Percentiles rank a stretch among this genome's conserved stretches.
Conservation (phyloP, 1,139 yeast genomes). For the Taphrina communis region DNA sequence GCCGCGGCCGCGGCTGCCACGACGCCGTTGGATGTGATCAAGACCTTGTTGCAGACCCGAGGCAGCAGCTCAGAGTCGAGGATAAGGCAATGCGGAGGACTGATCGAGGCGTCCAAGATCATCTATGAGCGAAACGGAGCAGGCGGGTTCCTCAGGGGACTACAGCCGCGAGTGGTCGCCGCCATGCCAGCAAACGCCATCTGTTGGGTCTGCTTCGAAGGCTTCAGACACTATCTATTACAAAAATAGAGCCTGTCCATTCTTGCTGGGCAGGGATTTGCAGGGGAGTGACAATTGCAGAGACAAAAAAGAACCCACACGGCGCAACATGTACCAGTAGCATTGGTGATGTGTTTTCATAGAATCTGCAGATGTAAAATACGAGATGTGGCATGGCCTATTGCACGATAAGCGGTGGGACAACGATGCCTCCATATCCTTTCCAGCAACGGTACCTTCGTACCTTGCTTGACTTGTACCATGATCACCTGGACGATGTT, state of each 20-base stretch:
- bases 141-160: slow-evolving; percentile 77
- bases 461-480: too few species aligned
- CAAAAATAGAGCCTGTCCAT: slow-evolving; percentile 2
- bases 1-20: slow-evolving; percentile 96
- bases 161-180: slow-evolving; percentile 88
- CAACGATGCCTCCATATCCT: too few species aligned
- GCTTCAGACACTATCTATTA: slow-evolving; percentile 36
- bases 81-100: slow-evolving; percentile 68
- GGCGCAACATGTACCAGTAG: slow-evolving; percentile 8
- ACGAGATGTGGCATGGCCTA: not conserved
- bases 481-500: too few species aligned
- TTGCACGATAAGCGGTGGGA: too few species aligned
- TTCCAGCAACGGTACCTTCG: too few species aligned
- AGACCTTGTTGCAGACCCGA: slow-evolving; percentile 85
- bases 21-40: slow-evolving; percentile 93
- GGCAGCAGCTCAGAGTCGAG: slow-evolving; percentile 55
- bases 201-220: slow-evolving; percentile 95
- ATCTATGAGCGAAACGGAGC: slow-evolving; percentile 71
- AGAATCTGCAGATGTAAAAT: not conserved
- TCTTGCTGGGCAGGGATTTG: too few species aligned
- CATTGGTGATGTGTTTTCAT: slow-evolving; percentile 4
- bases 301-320: not conserved
- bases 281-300: too few species aligned
- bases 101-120: slow-evolving; percentile 72
- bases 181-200: slow-evolving; percentile 97